phyloP scores from a whole-genome alignment of 108 stramenopile species.

The Poteriospumella lacustris region DNA sequence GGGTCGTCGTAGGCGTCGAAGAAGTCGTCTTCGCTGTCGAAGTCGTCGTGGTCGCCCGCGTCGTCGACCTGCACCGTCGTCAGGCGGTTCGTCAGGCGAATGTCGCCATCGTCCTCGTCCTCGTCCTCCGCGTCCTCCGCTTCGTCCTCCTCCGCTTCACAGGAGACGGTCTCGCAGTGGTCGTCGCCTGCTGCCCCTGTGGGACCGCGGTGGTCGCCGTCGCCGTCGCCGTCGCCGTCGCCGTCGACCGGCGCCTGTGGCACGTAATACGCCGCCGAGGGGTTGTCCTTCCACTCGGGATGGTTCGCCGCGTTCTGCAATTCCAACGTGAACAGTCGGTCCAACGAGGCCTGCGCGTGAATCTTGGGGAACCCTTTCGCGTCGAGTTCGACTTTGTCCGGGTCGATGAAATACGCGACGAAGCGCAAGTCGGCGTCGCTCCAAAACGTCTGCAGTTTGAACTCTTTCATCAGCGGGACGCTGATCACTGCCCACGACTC shows the following conservation, averaged over 20 bases:
- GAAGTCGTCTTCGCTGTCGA: not conserved
- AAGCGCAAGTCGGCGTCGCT: conserved; percentile 54
- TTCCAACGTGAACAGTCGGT: not conserved
- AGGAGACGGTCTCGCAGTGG: too few species aligned
- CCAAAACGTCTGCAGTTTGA: conserved; percentile 68
- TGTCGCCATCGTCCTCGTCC: not conserved
- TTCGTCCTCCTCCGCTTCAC: not conserved
- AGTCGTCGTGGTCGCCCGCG: not conserved
- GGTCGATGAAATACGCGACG: conserved; percentile 32
- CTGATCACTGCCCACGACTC: conserved; percentile 62
- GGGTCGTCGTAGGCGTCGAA: not conserved
- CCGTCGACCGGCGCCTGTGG: not conserved
- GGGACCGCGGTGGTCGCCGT: not conserved
- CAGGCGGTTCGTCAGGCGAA: too few species aligned
- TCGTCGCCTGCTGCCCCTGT: too few species aligned
- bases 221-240: not conserved
- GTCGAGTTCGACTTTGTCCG: not conserved
- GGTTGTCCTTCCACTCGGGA: not conserved
- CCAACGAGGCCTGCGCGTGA: not conserved
- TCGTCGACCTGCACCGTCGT: too few species aligned
- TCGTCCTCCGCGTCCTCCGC: not conserved
- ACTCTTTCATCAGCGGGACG: conserved; percentile 59
- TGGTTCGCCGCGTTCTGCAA: not conserved
- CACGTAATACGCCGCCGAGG: not conserved
- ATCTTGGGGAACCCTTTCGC: not conserved